Conservation (phyloP, 345 rosid genomes). For the Excoecaria agallocha region DNA sequence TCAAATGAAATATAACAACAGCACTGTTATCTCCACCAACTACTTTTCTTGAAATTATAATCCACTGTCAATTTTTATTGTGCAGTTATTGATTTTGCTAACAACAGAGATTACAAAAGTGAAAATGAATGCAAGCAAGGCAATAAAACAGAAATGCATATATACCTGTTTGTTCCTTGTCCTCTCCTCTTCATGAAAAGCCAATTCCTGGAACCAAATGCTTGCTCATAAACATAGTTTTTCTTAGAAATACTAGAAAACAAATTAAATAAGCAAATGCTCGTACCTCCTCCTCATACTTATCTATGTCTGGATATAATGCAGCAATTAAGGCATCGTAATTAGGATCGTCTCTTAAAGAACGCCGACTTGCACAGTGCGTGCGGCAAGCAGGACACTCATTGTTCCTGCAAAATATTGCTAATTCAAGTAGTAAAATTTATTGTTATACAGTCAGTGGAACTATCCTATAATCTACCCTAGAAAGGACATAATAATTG, state of each 20-base stretch:
- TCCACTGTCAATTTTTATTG: not conserved
- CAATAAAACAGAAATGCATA: conserved; percentile 16
- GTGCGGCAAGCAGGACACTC: conserved; percentile 99
- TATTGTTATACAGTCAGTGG: not conserved
- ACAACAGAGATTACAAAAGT: not conserved
- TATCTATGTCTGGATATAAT: conserved; percentile 73
- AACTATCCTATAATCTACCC: conserved; percentile 15
- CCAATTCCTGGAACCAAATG: conserved; percentile 59
- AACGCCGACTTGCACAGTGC: conserved; percentile 95
- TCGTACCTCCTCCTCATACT: conserved; percentile 74
- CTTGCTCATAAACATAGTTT: conserved; percentile 11
- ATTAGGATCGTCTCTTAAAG: conserved; percentile 89
- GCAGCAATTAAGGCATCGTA: conserved; percentile 86
- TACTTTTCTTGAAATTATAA: conserved; percentile 10
- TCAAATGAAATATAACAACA: conserved; percentile 4
- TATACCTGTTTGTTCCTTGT: conserved; percentile 85
- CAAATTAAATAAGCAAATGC: conserved; percentile 14
- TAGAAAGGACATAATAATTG: not conserved
- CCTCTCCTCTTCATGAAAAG: conserved; percentile 80
- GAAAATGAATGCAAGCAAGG: conserved; percentile 8
- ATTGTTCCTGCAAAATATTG: conserved; percentile 64
- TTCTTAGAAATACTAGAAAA: conserved; percentile 13
- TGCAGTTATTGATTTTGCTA: not conserved
- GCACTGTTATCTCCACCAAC: conserved; percentile 7
- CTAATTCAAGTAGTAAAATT: conserved; percentile 16